Evolutionary conservation across 2,329 filamentous ascomycete species (phyloP), one percentile per base, ranked within the genome.

Genomic region (Diaporthe citriasiana): DNA sequence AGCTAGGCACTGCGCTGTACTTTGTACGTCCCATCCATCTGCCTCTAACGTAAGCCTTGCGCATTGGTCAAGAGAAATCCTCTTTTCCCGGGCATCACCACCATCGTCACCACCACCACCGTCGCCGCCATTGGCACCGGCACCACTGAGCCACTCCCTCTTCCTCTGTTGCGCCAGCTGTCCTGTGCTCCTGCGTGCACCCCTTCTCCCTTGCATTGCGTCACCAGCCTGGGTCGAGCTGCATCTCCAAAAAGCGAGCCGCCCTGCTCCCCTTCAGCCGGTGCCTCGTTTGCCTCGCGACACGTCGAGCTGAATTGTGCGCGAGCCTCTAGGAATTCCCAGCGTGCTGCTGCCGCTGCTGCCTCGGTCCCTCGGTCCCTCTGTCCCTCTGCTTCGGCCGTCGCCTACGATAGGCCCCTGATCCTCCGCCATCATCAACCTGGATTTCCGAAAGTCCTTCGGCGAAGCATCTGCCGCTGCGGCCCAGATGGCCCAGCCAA

Each of bases 401-500:
- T 73, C 72, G 66, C 73, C 70, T 76, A 74, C 74, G 72, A 75
- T 74, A 71, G 74, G 72, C 68, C 69, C 74, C 45, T 42, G 60
- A 74, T 25, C 74, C 55, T 45, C 68, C 69, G 47, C 77, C 80
- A 78, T 80, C 85, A 86, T 85, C 90, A 92, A 84, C 82, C 89
- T 92, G 91, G 88, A 89, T 85, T 87, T 92, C 83, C 88, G 90
- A 85, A 88, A 87, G 82, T 82, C 87, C 78, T 88, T 89, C 87
- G 89, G 90, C 88, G 88, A 87, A 87, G 89, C 89, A 86, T 87
- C 89, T 85, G 87, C 87, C 87, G 90, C 89, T 89, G 89, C 88
- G 89, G 90, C 90, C 89, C 87, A 87, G 83, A 93, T 92, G 91
- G 90, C 90, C 89, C 89, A 91, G 89, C 89, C 89, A 84, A 89